phyloP scores from a whole-genome alignment of 176 grass and related monocot genomes.

The barley (Hordeum vulgare) region DNA sequence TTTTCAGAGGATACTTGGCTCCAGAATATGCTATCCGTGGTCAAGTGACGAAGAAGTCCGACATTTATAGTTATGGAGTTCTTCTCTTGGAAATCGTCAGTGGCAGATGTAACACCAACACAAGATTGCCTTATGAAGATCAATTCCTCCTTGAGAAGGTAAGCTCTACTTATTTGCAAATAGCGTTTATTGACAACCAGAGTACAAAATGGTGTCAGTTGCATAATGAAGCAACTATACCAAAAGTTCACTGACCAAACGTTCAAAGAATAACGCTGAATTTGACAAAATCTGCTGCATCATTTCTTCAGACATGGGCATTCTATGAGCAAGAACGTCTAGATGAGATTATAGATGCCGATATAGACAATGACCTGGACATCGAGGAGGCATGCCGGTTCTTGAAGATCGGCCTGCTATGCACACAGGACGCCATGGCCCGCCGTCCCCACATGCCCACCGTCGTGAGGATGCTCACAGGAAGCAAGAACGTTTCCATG shows the following conservation, averaged over 20 bases:
- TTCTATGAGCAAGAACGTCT: constrained; percentile 43
- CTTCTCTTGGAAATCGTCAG: constrained; percentile 78
- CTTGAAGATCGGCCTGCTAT: constrained; percentile 71
- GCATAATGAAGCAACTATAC: not conserved
- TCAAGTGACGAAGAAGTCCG: constrained; percentile 78
- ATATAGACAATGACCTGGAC: constrained; percentile 42
- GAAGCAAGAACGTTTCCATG: constrained; percentile 32
- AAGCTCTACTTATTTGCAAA: constrained; percentile 6
- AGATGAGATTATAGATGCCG: constrained; percentile 55
- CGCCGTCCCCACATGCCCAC: constrained; percentile 66
- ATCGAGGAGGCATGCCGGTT: constrained; percentile 57
- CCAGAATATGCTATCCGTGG: constrained; percentile 93
- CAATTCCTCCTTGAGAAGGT: constrained; percentile 82
- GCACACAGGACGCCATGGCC: constrained; percentile 72
- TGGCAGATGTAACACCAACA: constrained; percentile 71
- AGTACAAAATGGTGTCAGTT: not conserved
- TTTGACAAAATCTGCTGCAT: constrained; percentile 5
- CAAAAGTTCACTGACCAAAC: not conserved
- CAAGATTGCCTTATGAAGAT: constrained; percentile 51
- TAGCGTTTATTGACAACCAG: not conserved
- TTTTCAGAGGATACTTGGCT: constrained; percentile 69
- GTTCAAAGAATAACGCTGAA: not conserved
- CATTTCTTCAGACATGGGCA: constrained; percentile 59
- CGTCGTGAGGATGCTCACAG: constrained; percentile 53
- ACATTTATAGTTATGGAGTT: constrained; percentile 82